phyloP scores from a whole-genome alignment of 1,284 basidiomycete genomes.

The Cryptococcus jaspeensis region DNA sequence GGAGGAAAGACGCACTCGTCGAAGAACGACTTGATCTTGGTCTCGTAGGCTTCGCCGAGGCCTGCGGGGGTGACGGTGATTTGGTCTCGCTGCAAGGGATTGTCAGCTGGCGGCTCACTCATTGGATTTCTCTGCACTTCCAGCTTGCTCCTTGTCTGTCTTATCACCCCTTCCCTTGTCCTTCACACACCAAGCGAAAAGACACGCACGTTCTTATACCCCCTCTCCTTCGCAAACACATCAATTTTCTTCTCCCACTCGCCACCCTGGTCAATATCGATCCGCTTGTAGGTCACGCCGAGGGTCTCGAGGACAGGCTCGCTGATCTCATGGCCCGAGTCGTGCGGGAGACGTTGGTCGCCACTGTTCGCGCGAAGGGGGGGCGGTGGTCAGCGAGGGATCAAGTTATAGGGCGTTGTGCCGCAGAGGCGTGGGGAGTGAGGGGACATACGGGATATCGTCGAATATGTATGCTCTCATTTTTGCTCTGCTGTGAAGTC shows the following conservation, averaged over 20 bases:
- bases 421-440: background rate
- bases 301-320: conserved; percentile 57
- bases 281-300: conserved; percentile 63
- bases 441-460: conserved; percentile 56
- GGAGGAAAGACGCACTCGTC: conserved; percentile 61
- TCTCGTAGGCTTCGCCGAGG: conserved; percentile 73
- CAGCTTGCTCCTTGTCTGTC: background rate
- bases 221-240: conserved; percentile 62
- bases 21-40: conserved; percentile 75
- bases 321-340: conserved; percentile 61
- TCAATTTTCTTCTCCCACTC: conserved; percentile 57
- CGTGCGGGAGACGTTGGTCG: conserved; percentile 74
- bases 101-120: background rate
- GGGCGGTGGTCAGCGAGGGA: background rate
- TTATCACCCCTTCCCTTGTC: background rate
- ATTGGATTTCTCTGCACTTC: background rate
- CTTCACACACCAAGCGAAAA: background rate
- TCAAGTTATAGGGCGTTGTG: background rate
- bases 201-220: conserved; percentile 65
- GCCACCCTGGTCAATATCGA: conserved; percentile 59
- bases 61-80: conserved; percentile 71
- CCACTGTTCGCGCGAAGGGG: conserved; percentile 48
- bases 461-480: conserved; percentile 84
- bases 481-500: background rate
- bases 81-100: conserved; percentile 56